Conservation (phyloP, 83 land plant genomes). For the Thuja plicata region DNA sequence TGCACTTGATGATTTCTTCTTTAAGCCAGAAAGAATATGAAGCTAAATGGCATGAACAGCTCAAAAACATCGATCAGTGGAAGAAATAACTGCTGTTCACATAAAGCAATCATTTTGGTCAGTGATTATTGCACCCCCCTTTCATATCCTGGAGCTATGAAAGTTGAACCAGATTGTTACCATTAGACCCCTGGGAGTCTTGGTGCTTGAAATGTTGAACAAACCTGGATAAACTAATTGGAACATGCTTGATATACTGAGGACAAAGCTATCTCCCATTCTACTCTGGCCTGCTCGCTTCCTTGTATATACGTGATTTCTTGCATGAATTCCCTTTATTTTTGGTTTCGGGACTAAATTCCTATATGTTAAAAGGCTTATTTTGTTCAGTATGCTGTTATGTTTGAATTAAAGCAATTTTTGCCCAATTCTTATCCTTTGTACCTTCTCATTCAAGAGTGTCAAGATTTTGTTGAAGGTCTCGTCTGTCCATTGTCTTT, state of each 20-base stretch:
- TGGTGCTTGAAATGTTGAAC: conserved; percentile 7
- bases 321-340: neutral
- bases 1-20: conserved; percentile 59
- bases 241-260: neutral
- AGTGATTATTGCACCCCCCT: conserved; percentile 60
- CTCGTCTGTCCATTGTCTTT: neutral
- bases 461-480: neutral
- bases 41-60: conserved; percentile 81
- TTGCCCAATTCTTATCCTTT: neutral
- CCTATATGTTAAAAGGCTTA: no score
- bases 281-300: neutral
- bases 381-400: neutral
- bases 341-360: neutral
- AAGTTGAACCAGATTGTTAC: no score
- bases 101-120: conserved; percentile 86
- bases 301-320: neutral
- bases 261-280: neutral
- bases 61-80: conserved; percentile 92
- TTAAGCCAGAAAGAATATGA: conserved; percentile 73
- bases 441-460: conserved; percentile 8
- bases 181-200: conserved; percentile 16
- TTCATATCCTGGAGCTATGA: conserved; percentile 17
- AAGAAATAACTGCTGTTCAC: conserved; percentile 82
- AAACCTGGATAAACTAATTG: neutral
- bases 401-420: neutral